phyloP scores from a whole-genome alignment of 2,329 filamentous ascomycete species.

The Aspergillus melleus region DNA sequence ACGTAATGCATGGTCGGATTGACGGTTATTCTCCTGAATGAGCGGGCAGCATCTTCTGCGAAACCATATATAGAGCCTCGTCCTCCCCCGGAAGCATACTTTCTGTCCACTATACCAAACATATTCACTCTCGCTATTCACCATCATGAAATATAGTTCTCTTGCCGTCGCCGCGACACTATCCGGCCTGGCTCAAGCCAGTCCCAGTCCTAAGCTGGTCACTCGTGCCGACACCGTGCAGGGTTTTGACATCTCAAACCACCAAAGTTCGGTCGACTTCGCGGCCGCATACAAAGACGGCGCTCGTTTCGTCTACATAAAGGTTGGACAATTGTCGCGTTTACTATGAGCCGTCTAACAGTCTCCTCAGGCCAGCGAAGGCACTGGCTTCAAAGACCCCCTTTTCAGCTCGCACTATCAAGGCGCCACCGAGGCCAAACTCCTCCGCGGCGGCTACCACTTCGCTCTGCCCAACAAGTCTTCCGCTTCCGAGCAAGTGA shows the following conservation, averaged over 20 bases:
- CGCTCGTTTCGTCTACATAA: constrained; percentile 13
- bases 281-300: constrained; percentile 10
- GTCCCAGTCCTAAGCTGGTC: neutral
- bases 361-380: constrained; percentile 50
- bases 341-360: neutral
- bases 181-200: constrained; percentile 1
- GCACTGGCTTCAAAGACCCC: constrained; percentile 46
- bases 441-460: constrained; percentile 59
- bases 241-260: constrained; percentile 16
- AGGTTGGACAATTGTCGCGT: neutral
- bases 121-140: neutral
- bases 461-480: constrained; percentile 51
- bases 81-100: neutral
- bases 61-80: neutral
- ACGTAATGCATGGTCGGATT: neutral
- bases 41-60: neutral
- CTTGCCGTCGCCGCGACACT: neutral
- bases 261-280: constrained; percentile 12
- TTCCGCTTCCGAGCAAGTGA: constrained; percentile 50
- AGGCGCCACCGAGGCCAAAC: constrained; percentile 50
- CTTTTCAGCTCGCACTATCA: constrained; percentile 52
- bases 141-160: constrained; percentile 8
- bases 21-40: neutral
- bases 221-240: constrained; percentile 5
- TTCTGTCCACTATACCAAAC: neutral